These are phyloP conservation scores for Neckera pumila DNA, from an alignment of 225 moss, liverwort and hornwort genomes.

Conservation along the genomic window DNA sequence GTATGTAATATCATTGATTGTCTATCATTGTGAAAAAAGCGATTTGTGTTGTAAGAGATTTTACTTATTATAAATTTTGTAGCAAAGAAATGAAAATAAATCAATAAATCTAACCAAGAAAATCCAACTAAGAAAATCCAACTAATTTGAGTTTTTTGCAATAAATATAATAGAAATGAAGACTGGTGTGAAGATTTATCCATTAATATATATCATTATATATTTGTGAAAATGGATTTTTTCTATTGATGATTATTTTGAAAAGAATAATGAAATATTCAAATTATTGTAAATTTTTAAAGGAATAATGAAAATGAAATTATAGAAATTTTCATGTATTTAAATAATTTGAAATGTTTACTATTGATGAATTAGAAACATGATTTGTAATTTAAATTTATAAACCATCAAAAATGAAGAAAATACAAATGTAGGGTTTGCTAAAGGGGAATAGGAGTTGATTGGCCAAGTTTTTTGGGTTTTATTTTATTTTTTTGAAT, in stretches of 20 bases:
- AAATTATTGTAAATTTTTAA: not conserved
- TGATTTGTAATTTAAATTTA: not conserved
- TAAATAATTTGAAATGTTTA: rapidly evolving
- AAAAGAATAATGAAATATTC: not conserved
- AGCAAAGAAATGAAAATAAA: not conserved
- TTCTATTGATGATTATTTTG: no score
- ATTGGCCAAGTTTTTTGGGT: no score
- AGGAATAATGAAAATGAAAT: not conserved
- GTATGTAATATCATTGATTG: no score
- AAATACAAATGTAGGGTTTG: no score
- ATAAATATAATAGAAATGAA: not conserved
- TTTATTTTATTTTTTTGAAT: no score
- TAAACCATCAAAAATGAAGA: not conserved
- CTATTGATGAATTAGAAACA: not conserved
- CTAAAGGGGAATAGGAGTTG: no score
- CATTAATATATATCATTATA: no score
- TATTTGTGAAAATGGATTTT: no score
- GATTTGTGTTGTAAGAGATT: no score
- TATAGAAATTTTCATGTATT: not conserved
- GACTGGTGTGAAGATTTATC: not conserved
- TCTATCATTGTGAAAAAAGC: no score
- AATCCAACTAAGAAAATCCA: no score
- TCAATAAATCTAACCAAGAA: not conserved
- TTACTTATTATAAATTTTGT: no score
- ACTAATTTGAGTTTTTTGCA: not conserved